Base-by-base conservation (phyloP, 2,329 filamentous ascomycete genomes). In the Atkinsonella texensis region DNA sequence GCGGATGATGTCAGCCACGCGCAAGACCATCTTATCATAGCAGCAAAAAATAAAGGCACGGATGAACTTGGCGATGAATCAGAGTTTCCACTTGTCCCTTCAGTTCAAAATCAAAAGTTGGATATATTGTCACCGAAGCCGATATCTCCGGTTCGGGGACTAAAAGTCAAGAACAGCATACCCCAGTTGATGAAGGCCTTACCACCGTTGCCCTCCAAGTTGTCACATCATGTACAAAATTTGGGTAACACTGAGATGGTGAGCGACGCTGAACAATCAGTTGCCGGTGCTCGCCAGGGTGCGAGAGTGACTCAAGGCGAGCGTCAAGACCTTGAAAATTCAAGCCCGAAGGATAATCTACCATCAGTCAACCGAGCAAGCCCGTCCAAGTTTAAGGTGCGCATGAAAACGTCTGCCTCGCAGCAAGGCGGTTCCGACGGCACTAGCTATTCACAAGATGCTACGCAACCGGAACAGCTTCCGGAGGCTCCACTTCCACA, bases 131-230 rank as follows among this genome's bases (percentile, higher is more conserved):
- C 70, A 4, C 74, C 74, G n/a, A 68, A 72, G 45, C 74, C 74
- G 13, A 70, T 76, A 3, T 77, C 73, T 15, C 71, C 73, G 35
- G 65, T 63, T 35, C 66, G 67, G 31, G 65, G 71, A 55, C 64
- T 75, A 17, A 71, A 66, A 49, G 63, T 73, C 40, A 74, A 73
- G 52, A 74, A 72, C 55, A 76, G 72, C 55, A 73, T 75, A 49
- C 72, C 75, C 7, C 69, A 70, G 41, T 62, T 78, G 13, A 77
- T 77, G 74, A 78, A 79, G 58, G 69, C 71, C 20, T 57, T 78
- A 42, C 75, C 75, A 13, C 65, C 71, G 13, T 56, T 77, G 8
- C 74, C 74, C 3, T 60, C 60, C 4, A 62, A 65, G 35, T 53
- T 53, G 11, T 44, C 52, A 11, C 40, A 23, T 41, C 18, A 44